Evolutionary conservation across 331 rosid genomes (phyloP), one percentile per base, ranked within the genome.

Genomic region (Acacia concinna): DNA sequence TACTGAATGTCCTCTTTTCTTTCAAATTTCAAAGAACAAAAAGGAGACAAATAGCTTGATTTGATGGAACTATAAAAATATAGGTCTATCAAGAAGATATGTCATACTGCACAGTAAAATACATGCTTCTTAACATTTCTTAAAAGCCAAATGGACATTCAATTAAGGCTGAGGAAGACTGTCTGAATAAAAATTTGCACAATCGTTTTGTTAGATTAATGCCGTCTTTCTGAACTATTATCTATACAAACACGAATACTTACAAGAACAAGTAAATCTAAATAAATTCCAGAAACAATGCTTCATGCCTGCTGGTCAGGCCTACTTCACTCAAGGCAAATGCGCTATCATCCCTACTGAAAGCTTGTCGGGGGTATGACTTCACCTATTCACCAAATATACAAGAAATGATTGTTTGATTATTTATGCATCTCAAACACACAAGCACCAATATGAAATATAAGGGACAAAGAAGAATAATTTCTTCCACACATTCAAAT

Each of bases 201-300:
- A 60, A 32, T 35, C 6, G 5, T 78, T 40, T 40, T 63, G 62
- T 63, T 56, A 47, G 71, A 60, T 38, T 52, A 54, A 68, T 68
- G 30, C 68, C 34, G 34, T 18, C 54, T 2, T 31, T 40, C 76
- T 25, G 12, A 8, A 47, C 63, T 12, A 56, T 23, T 28, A 81
- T 25, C 75, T 17, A 78, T 28, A 76, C 69, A 77, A 40, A 60
- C 47, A 21, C 28, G 12, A 27, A 52, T 49, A 59, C 84, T 69
- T 12, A 32, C 67, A 49, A 65, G 52, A 78, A 76, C 67, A 66
- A 35, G 46, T 59, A 69, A 46, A 52, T 51, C 86, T 88, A 91
- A 68, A 92, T 86, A 75, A 89, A 32, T 88, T 94, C 98, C 81
- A 94, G 84, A 82, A 91, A 89, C 76, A 94, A 80, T 31, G 97